phyloP scores from a whole-genome alignment of 257 asterid species.

The Primulina eburnea region DNA sequence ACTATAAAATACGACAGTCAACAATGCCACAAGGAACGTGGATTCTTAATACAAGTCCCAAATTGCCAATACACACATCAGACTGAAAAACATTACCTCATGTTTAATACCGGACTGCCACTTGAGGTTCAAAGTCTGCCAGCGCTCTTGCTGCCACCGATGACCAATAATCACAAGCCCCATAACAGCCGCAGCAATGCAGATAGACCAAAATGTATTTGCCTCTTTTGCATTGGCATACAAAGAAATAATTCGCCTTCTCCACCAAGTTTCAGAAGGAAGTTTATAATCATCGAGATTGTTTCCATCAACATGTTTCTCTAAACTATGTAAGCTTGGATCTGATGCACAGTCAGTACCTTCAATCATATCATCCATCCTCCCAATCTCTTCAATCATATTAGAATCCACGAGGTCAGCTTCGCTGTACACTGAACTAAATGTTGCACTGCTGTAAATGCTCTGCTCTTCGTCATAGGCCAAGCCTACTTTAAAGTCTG shows the following conservation, averaged over 20 bases:
- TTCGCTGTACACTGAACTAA: constrained; percentile 41
- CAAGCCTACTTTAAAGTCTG: constrained; percentile 24
- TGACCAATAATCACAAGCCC: constrained; percentile 84
- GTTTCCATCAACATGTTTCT: constrained; percentile 36
- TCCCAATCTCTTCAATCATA: constrained; percentile 32
- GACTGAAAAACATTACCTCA: constrained; percentile 44
- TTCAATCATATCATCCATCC: constrained; percentile 31
- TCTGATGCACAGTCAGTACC: constrained; percentile 32
- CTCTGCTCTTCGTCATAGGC: constrained; percentile 34
- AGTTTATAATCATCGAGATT: constrained; percentile 43
- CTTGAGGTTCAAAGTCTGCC: constrained; percentile 69
- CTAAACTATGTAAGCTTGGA: constrained; percentile 32
- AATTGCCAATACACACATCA: no score
- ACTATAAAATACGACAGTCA: no score
- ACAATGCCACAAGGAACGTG: no score
- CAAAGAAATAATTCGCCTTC: constrained; percentile 58
- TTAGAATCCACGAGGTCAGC: constrained; percentile 31
- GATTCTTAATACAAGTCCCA: no score
- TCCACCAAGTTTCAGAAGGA: constrained; percentile 98
- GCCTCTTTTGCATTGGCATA: constrained; percentile 78
- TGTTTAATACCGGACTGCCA: constrained; percentile 42
- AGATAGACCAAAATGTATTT: constrained; percentile 77
- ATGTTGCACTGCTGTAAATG: constrained; percentile 37
- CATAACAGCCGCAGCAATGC: constrained; percentile 82
- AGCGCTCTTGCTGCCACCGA: constrained; percentile 79